phyloP scores from a whole-genome alignment of 2,329 filamentous ascomycete genomes.

The Epichloe uncinata region DNA sequence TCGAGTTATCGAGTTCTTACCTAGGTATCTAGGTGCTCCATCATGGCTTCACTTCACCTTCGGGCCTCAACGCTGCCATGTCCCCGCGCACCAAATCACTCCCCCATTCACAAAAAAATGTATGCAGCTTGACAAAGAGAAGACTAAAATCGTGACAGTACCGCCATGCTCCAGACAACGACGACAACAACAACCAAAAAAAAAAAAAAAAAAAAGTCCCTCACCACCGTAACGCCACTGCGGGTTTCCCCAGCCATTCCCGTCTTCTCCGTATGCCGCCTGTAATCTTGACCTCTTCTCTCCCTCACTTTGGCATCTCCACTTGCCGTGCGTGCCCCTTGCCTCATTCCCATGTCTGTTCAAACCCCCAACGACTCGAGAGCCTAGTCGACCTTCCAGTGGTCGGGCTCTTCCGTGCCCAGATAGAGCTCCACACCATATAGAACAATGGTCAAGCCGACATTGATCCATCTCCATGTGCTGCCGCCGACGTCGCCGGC shows the following conservation, averaged over 20 bases:
- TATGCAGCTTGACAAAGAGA: slow-evolving; percentile 8
- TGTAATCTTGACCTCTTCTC: background rate
- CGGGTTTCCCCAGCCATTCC: slow-evolving; percentile 6
- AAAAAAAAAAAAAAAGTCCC: slow-evolving; percentile 12
- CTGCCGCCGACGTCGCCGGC: slow-evolving; percentile 71
- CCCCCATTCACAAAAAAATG: background rate
- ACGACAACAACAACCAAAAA: slow-evolving; percentile 9
- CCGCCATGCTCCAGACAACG: slow-evolving; percentile 20
- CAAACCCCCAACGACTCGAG: background rate
- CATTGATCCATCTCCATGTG: slow-evolving; percentile 86
- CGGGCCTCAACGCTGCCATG: too few species aligned
- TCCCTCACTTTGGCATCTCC: background rate
- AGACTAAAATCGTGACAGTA: slow-evolving; percentile 16
- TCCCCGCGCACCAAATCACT: background rate
- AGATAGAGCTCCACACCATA: slow-evolving; percentile 87
- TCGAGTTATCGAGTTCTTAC: too few species aligned
- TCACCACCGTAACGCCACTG: slow-evolving; percentile 19
- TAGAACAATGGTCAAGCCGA: slow-evolving; percentile 74
- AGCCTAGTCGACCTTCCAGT: slow-evolving; percentile 85
- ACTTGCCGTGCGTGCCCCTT: background rate
- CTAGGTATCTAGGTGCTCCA: too few species aligned
- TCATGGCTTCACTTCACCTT: too few species aligned
- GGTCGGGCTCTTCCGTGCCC: slow-evolving; percentile 71
- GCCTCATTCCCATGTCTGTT: background rate
- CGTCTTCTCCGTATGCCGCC: background rate